phyloP scores from a whole-genome alignment of 805 yeast species.

The Candida berthetii region DNA sequence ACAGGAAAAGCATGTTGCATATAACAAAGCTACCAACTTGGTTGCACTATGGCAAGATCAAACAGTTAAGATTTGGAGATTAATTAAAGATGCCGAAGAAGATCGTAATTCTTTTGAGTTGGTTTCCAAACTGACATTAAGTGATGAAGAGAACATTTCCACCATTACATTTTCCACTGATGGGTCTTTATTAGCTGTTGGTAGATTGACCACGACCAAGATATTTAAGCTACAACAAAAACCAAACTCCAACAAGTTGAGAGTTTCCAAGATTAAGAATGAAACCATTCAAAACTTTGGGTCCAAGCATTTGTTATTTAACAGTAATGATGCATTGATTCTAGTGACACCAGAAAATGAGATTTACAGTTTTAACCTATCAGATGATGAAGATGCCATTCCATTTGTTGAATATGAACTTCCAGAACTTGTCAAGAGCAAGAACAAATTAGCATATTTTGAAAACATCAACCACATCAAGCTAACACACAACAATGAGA shows the following conservation, averaged over 20 bases:
- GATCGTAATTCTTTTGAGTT: conserved; percentile 37
- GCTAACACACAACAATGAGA: conserved; percentile 36
- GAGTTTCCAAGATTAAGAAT: conserved; percentile 47
- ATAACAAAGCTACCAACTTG: conserved; percentile 41
- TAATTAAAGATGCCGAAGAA: conserved; percentile 26
- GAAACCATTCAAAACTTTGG: conserved; percentile 37
- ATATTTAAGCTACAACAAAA: conserved; percentile 53
- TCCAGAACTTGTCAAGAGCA: conserved; percentile 20
- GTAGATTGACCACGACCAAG: conserved; percentile 62
- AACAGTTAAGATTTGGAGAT: conserved; percentile 72
- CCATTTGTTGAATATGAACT: conserved; percentile 30
- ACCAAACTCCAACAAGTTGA: conserved; percentile 26
- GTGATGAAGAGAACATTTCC: conserved; percentile 78
- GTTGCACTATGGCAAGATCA: conserved; percentile 81
- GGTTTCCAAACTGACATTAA: conserved; percentile 56
- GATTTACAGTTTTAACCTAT: conserved; percentile 32
- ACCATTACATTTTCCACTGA: conserved; percentile 59
- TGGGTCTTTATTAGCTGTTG: conserved; percentile 64
- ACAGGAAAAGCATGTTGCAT: conserved; percentile 43
- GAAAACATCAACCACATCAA: conserved; percentile 48
- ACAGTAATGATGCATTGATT: conserved; percentile 37
- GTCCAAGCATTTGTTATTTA: conserved; percentile 47
- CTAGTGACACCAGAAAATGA: conserved; percentile 61
- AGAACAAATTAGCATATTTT: conserved; percentile 34
- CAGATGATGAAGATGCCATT: conserved; percentile 31